These are phyloP conservation scores for Trichoderma sp. DNA, from an alignment of 2,329 filamentous ascomycete species.

Conservation along the genomic window DNA sequence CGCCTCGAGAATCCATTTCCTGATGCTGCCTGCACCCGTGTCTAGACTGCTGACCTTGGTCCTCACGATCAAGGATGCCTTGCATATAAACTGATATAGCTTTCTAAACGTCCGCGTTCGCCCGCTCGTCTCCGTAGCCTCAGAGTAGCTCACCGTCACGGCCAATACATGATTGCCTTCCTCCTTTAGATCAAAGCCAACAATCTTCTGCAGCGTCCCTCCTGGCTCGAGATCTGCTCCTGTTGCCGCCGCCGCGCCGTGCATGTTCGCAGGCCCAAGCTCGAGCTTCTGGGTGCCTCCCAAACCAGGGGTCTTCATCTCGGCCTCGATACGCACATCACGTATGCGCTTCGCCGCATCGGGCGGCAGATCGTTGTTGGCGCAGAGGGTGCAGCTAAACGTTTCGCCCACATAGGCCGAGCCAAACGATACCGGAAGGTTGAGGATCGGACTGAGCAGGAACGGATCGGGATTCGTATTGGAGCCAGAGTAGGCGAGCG, in stretches of 20 bases:
- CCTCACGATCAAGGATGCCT: constrained; percentile 82
- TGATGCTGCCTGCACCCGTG: constrained; percentile 7
- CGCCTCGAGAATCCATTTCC: constrained; percentile 77
- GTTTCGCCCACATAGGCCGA: constrained; percentile 94
- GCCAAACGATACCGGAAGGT: constrained; percentile 85
- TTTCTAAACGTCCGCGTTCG: constrained; percentile 86
- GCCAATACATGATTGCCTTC: constrained; percentile 91
- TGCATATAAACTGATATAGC: constrained; percentile 93
- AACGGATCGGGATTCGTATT: constrained; percentile 53
- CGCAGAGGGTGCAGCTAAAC: constrained; percentile 90
- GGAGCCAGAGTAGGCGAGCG: constrained; percentile 61
- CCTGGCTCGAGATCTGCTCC: constrained; percentile 54
- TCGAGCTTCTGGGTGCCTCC: constrained; percentile 59
- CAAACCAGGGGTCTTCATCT: constrained; percentile 85
- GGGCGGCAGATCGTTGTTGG: constrained; percentile 71
- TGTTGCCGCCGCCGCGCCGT: constrained; percentile 20
- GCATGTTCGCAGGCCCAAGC: constrained; percentile 44
- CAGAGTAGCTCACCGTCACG: constrained; percentile 91
- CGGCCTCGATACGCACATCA: constrained; percentile 78
- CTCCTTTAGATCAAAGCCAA: constrained; percentile 86
- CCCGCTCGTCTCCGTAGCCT: constrained; percentile 68
- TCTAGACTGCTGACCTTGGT: constrained; percentile 69
- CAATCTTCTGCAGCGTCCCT: constrained; percentile 73
- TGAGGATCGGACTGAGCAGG: constrained; percentile 64
- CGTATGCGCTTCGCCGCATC: constrained; percentile 53